Evolutionary conservation across 169 alveolate genomes (phyloP).

Genomic region (Plasmodium falciparum): DNA sequence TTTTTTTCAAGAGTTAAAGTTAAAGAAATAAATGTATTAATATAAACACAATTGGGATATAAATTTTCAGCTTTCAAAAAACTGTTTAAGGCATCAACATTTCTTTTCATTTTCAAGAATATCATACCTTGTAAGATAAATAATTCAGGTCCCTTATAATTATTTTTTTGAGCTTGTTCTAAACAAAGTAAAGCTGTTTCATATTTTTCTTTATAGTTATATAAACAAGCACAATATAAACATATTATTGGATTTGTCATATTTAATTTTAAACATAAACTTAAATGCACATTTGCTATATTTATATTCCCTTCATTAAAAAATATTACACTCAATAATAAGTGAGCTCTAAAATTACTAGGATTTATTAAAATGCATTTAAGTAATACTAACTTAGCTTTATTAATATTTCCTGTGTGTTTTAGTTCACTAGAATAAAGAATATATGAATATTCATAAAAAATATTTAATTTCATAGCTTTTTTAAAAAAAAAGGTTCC

Average conservation of each 20-base stretch:
- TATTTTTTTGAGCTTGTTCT: slow-evolving; percentile 64
- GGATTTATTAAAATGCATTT: slow-evolving; percentile 66
- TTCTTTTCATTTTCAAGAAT: slow-evolving; percentile 64
- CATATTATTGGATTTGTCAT: slow-evolving; percentile 46
- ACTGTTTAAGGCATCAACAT: slow-evolving; percentile 65
- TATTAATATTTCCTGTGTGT: slow-evolving; percentile 30
- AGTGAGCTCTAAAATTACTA: slow-evolving; percentile 58
- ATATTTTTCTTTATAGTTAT: slow-evolving; percentile 44
- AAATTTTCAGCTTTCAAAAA: slow-evolving; percentile 64
- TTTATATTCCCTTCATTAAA: slow-evolving; percentile 32
- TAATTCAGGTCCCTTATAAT: slow-evolving; percentile 30
- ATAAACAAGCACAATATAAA: slow-evolving; percentile 57
- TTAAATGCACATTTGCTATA: slow-evolving; percentile 56
- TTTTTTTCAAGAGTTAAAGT: slow-evolving; percentile 48
- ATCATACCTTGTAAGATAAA: slow-evolving; percentile 65
- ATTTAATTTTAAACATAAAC: slow-evolving; percentile 58
- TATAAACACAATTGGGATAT: slow-evolving; percentile 34
- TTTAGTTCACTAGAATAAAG: slow-evolving; percentile 69
- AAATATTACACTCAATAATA: slow-evolving; percentile 53
- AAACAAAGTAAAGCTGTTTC: slow-evolving; percentile 74
- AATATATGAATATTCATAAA: slow-evolving; percentile 66
- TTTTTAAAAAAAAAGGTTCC: slow-evolving; percentile 42
- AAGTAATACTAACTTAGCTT: slow-evolving; percentile 57
- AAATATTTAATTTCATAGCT: slow-evolving; percentile 42
- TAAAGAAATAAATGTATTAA: slow-evolving; percentile 39